Conservation (phyloP, 2,329 filamentous ascomycete species). For the Verticillium tricorpus region DNA sequence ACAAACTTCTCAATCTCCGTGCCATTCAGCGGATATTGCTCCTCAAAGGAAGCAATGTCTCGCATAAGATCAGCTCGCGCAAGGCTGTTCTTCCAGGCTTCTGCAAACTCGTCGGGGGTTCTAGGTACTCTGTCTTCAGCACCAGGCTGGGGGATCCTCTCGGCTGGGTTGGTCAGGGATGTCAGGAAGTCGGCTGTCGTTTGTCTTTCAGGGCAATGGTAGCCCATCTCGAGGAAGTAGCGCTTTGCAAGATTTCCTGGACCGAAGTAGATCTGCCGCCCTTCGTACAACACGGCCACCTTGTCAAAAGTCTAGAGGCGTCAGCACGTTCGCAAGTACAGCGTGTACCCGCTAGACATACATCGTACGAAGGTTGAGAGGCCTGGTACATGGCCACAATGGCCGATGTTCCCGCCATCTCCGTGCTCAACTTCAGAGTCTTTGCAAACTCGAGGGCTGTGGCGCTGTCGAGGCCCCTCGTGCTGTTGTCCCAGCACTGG, state of each 20-base stretch:
- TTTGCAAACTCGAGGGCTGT: slow-evolving; percentile 59
- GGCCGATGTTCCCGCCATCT: slow-evolving; percentile 50
- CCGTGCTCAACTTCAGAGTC: slow-evolving; percentile 52
- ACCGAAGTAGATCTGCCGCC: slow-evolving; percentile 64
- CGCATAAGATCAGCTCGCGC: slow-evolving; percentile 3
- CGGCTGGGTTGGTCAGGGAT: slow-evolving; percentile 59
- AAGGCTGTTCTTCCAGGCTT: slow-evolving; percentile 5
- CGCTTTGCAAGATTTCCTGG: slow-evolving; percentile 47
- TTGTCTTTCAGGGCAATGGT: slow-evolving; percentile 29
- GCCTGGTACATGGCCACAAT: slow-evolving; percentile 58
- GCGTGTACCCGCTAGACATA: background rate
- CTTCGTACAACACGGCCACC: slow-evolving; percentile 62
- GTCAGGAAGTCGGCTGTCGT: slow-evolving; percentile 71
- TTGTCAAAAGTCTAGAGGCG: slow-evolving; percentile 53
- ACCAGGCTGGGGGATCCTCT: slow-evolving; percentile 52
- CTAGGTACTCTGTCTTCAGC: slow-evolving; percentile 50
- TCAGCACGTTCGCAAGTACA: background rate
- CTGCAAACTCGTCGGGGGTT: slow-evolving; percentile 49
- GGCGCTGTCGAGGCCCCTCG: slow-evolving; percentile 54
- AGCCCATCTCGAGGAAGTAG: slow-evolving; percentile 61
- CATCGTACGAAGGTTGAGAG: slow-evolving; percentile 25
- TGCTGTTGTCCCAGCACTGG: slow-evolving; percentile 67
- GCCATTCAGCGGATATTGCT: slow-evolving; percentile 6
- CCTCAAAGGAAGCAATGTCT: slow-evolving; percentile 3
- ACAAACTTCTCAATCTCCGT: slow-evolving; percentile 2